Percentiles rank a stretch among this genome's conserved stretches.
phyloP scores from a whole-genome alignment of 139 green algal species.

The Klebsormidium nitens region DNA sequence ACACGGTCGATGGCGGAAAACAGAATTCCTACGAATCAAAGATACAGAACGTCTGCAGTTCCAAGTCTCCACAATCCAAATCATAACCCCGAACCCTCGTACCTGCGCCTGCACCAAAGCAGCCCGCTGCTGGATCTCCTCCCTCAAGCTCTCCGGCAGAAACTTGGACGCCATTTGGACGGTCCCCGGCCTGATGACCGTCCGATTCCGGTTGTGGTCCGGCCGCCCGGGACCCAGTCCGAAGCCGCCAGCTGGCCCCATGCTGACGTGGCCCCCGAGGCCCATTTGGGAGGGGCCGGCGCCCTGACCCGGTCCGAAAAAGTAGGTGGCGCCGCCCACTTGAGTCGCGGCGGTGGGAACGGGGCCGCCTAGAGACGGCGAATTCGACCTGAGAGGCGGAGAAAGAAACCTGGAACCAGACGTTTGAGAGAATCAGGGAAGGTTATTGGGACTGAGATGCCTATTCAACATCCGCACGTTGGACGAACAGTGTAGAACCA shows the following conservation, averaged over 20 bases:
- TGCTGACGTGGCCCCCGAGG: background rate
- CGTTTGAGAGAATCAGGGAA: too few species aligned
- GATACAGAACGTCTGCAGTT: background rate
- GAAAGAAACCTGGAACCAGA: too few species aligned
- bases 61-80: too few species aligned
- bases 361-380: background rate
- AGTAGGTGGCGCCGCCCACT: constrained; percentile 15
- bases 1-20: background rate
- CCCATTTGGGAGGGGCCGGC: background rate
- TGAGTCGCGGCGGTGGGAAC: background rate
- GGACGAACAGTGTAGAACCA: too few species aligned
- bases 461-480: too few species aligned
- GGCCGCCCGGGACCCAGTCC: background rate
- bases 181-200: background rate
- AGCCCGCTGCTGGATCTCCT: constrained; percentile 64
- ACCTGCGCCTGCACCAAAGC: constrained; percentile 52
- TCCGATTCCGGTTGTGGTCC: background rate
- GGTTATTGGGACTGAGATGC: too few species aligned
- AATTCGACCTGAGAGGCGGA: too few species aligned
- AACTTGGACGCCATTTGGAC: constrained; percentile 49
- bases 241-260: background rate
- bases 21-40: background rate
- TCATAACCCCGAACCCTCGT: constrained; percentile 27
- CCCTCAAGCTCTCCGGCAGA: constrained; percentile 56
- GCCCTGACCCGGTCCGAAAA: constrained; percentile 19